These are phyloP conservation scores for Casuarina glauca DNA, from an alignment of 306 rosid genomes.

Conservation along the genomic window DNA sequence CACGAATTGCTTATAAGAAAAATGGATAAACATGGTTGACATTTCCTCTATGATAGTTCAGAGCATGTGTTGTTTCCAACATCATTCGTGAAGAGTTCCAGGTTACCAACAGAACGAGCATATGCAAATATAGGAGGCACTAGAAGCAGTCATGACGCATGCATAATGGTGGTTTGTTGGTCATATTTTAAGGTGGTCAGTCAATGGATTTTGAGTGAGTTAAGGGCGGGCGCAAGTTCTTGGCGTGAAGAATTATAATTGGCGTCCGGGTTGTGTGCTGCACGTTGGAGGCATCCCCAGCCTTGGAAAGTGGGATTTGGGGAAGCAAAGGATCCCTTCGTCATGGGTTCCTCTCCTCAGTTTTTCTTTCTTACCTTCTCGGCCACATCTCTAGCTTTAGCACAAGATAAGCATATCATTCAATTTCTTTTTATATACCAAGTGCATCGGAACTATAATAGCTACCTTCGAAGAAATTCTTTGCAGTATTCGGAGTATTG, in stretches of 20 bases:
- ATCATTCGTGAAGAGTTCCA: neutral
- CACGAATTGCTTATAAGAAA: too few relatives aligned
- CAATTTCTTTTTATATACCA: neutral
- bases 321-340: conserved; percentile 28
- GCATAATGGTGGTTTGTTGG: conserved; percentile 5
- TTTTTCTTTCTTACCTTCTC: neutral
- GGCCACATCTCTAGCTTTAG: neutral
- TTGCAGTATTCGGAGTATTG: conserved; percentile 23
- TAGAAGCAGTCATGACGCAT: conserved; percentile 18
- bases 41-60: too few relatives aligned
- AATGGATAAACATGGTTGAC: too few relatives aligned
- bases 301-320: conserved; percentile 4
- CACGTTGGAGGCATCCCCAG: conserved; percentile 27
- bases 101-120: neutral
- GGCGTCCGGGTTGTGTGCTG: conserved; percentile 36
- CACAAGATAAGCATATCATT: conserved; percentile 9
- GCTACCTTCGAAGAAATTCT: conserved; percentile 33
- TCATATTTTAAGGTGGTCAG: conserved; percentile 10
- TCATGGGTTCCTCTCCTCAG: conserved; percentile 10
- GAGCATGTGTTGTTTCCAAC: too few relatives aligned
- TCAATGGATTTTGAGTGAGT: conserved; percentile 9
- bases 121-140: neutral
- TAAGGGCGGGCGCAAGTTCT: conserved; percentile 8
- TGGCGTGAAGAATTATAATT: conserved; percentile 24
- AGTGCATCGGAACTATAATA: neutral